Evolutionary conservation across 192 early-diverging fungal genomes (phyloP), one percentile per base, ranked within the genome.

Genomic region (Rhizoclosmatium sp.): DNA sequence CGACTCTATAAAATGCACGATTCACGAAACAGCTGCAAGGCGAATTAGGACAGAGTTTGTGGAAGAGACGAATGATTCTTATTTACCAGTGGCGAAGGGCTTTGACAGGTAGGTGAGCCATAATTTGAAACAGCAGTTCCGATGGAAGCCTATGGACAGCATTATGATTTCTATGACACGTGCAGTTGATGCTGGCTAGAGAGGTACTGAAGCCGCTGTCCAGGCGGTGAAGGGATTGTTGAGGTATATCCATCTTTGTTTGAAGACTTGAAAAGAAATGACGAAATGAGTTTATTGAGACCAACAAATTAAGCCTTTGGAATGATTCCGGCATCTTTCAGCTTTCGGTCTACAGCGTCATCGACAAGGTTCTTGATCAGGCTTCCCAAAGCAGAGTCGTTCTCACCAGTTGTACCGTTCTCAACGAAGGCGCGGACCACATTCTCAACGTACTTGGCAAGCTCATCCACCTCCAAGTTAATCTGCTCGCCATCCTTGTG

Each of bases 401-500:
- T 41, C 39, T 58, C 54, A 2, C 16, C n/a, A 31, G 60, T 7
- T 7, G 19, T 21, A 19, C 4, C 60, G 9, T 65, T 16, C 48
- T 67, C 75, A 21, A 66, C 47, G 66, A 76, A 65, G 4, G 41
- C 61, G 2, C 87, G 83, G 21, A 95, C 91, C 56, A 95, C 90
- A 70, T 91, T 90, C 80, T 97, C 95, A 40, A 97, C 89, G 82
- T 99, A 99, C 82, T 99, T 99, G 67, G 94, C 96, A 79, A 99
- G 87, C 92, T 97, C 96, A 80, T 99, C 98, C 1, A 98, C 97
- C 85, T 99, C 98, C 59, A 99, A 84, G 82, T 99, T 99, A 69
- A 98, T 94, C 69, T 82, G 82, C 65, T 90, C 89, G 2, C 95
- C 96, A 12, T 91, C 79, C 45, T 87, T 78, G 83, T 94, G 93